Base-by-base conservation (phyloP, 2,329 filamentous ascomycete species). In the Botrytis porri region DNA sequence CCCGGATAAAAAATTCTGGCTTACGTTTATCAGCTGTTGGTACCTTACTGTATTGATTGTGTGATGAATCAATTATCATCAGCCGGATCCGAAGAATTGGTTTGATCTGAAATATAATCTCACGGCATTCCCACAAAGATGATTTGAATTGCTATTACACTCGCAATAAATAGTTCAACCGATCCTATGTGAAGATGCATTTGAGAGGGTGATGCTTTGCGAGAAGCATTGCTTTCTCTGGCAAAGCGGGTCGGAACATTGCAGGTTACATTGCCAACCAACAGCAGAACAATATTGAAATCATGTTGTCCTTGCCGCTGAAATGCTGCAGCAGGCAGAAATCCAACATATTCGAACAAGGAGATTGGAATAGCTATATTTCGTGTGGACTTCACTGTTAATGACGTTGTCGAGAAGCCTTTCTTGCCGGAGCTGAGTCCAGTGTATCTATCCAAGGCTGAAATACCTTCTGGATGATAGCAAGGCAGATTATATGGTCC, bases 1-100 rank as follows among this genome's bases (percentile, higher is more conserved):
- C 25, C 25, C 48, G 65, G 65, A 57, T 9, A 41, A 22, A 57
- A 54, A 10, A n/a, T 41, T 67, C 48, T 67, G 48, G 48, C 48
- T 67, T 57, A 67, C 65, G 35, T 57, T 57, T 57, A 35, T 32
- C 65, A 67, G 65, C 65, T 57, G n/a, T 32, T 6, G n/a, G 18
- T 57, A 54, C 39, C 25, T 2, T 39, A 54, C 32, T 67, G 45
- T 54, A 54, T 41, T 67, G 8, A 54, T 22, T 54, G 64, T 67
- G 14, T 54, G 10, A 32, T 57, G 18, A 67, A 67, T 18, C 18
- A 57, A 18, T 39, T 16, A 57, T 14, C 16, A 57, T 41, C 57
- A 41, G 65, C 35, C 65, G 65, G 65, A 32, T 57, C 65, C 65
- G 65, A 57, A n/a, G 4, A 39, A 41, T n/a, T 41, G 9, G 18